Conservation (phyloP, 441 rosid species). For the Arabidopsis lyrata region DNA sequence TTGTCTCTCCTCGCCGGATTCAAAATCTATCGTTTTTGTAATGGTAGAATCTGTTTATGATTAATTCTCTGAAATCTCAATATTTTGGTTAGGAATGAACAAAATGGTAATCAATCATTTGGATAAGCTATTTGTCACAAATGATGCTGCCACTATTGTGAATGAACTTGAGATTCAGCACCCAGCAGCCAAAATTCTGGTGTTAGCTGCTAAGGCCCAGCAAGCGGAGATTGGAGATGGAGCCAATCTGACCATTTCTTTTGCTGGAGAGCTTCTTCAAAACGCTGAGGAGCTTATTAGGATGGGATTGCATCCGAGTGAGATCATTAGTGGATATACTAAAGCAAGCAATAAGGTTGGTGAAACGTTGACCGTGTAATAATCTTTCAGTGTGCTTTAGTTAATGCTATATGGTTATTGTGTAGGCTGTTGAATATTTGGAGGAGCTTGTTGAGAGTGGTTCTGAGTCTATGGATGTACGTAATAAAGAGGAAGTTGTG, state of each 20-base stretch:
- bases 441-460: conserved; percentile 81
- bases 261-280: conserved; percentile 93
- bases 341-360: conserved; percentile 74
- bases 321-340: conserved; percentile 87
- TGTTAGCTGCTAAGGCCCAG: conserved; percentile 89
- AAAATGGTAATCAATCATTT: conserved; percentile 97
- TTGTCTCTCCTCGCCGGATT: background rate
- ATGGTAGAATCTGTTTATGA: too few species aligned
- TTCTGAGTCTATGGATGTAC: conserved; percentile 94
- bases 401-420: background rate
- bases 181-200: conserved; percentile 91
- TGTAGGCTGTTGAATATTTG: conserved; percentile 67
- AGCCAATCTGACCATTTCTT: conserved; percentile 86
- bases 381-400: too few species aligned
- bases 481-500: conserved; percentile 73
- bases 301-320: conserved; percentile 94
- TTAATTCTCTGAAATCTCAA: too few species aligned
- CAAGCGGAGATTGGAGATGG: conserved; percentile 98
- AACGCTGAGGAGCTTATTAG: conserved; percentile 93
- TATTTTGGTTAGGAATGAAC: conserved; percentile 68
- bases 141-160: conserved; percentile 92
- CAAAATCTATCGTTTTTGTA: too few species aligned
- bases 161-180: conserved; percentile 97
- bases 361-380: background rate
- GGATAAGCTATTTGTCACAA: conserved; percentile 90